Conservation (phyloP, 371 early-diverging fungal species). For the Mortierella sp. region DNA sequence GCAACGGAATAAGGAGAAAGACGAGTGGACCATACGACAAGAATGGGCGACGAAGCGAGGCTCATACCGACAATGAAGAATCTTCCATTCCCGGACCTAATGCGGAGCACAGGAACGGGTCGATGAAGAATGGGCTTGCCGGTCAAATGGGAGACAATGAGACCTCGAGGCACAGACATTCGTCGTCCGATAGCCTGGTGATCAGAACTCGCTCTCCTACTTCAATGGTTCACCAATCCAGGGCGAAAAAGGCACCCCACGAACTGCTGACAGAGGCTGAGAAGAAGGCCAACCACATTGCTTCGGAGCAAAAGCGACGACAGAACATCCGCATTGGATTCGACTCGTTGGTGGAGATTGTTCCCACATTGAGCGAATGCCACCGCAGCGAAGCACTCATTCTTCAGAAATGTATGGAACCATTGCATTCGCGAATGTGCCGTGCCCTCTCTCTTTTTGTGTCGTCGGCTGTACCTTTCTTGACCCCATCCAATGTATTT, state of each 20-base stretch:
- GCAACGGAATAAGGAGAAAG: slow-evolving; percentile 6
- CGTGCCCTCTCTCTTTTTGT: slow-evolving; percentile 2
- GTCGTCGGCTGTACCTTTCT: neutral
- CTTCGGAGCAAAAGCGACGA: slow-evolving; percentile 89
- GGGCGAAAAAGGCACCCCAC: slow-evolving; percentile 53
- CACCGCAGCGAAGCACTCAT: slow-evolving; percentile 71
- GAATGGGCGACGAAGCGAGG: slow-evolving; percentile 8
- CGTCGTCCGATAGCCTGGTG: slow-evolving; percentile 4
- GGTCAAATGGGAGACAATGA: slow-evolving; percentile 8
- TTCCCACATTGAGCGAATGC: slow-evolving; percentile 77
- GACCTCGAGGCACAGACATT: slow-evolving; percentile 8
- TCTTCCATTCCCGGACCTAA: slow-evolving; percentile 12
- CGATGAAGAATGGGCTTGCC: neutral
- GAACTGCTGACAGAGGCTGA: slow-evolving; percentile 88
- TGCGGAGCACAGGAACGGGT: slow-evolving; percentile 20
- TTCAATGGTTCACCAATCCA: slow-evolving; percentile 7
- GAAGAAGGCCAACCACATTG: slow-evolving; percentile 91
- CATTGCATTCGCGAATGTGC: no score
- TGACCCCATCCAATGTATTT: no score
- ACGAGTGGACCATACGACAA: slow-evolving; percentile 18
- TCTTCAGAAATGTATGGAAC: slow-evolving; percentile 68
- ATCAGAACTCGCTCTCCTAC: slow-evolving; percentile 18
- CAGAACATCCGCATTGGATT: slow-evolving; percentile 88
- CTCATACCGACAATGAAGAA: slow-evolving; percentile 12
- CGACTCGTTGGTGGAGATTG: slow-evolving; percentile 81